phyloP scores from a whole-genome alignment of 1,284 basidiomycete species.

The Rhodotorula sp. region DNA sequence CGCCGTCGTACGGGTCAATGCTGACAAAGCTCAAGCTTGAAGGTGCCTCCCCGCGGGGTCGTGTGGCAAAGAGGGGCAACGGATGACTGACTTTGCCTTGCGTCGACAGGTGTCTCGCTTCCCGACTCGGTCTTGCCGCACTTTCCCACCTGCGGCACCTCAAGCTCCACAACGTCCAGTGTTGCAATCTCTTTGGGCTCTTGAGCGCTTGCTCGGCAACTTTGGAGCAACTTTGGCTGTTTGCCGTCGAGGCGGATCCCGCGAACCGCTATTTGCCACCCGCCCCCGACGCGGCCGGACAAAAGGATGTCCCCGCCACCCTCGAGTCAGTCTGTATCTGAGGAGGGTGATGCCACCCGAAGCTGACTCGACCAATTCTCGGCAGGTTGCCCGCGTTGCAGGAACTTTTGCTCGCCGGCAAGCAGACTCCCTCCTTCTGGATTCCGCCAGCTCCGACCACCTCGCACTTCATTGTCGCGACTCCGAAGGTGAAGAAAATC shows the following conservation, averaged over 20 bases:
- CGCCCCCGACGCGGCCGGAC: neutral
- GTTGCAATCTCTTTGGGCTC: constrained; percentile 18
- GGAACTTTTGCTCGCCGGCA: constrained; percentile 6
- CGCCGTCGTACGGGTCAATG: neutral
- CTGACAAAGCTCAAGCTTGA: constrained; percentile 1
- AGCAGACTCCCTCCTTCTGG: constrained; percentile 11
- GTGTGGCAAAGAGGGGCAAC: too few relatives aligned
- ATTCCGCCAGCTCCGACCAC: constrained; percentile 1
- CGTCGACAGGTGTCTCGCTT: neutral
- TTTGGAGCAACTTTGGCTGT: constrained; percentile 15
- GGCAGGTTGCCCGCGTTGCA: neutral
- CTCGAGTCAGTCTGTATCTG: constrained; percentile 7
- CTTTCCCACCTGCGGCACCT: neutral
- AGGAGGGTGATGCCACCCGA: too few relatives aligned
- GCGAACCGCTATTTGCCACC: constrained; percentile 12
- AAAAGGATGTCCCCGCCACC: constrained; percentile 12
- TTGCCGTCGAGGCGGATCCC: neutral
- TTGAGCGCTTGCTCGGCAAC: constrained; percentile 2
- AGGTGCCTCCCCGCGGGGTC: neutral
- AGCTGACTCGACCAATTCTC: neutral
- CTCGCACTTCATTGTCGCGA: constrained; percentile 7
- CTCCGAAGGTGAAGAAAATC: constrained; percentile 2
- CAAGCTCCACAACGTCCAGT: neutral
- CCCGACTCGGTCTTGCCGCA: constrained; percentile 11
- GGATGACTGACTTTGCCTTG: neutral